A percentile compares a stretch with the other conserved stretches of the same genome.
These are phyloP conservation scores for Arctostaphylos glauca DNA, from an alignment of 148 eudicot species.

Conservation along the genomic window DNA sequence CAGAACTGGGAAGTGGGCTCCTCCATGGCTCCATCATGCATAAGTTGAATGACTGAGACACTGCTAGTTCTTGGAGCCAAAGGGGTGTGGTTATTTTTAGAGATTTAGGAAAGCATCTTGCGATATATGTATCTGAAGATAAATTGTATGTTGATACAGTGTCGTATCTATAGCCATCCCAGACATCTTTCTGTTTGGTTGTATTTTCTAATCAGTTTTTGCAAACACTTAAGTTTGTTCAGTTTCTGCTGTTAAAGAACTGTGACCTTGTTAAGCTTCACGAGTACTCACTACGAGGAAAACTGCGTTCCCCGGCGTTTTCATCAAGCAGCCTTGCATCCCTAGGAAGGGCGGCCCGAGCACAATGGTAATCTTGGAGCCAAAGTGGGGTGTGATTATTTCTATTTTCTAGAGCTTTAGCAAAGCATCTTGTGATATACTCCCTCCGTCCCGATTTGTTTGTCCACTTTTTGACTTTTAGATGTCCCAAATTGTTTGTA, in stretches of 20 bases:
- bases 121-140: not conserved
- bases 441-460: too few relatives aligned
- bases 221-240: not conserved
- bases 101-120: not conserved
- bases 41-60: not conserved
- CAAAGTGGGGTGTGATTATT: not conserved
- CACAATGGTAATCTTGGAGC: not conserved
- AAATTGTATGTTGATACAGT: not conserved
- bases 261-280: not conserved
- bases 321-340: too few relatives aligned
- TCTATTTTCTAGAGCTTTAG: not conserved
- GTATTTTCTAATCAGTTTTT: not conserved
- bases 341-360: too few relatives aligned
- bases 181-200: not conserved
- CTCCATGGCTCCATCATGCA: slow-evolving; percentile 25
- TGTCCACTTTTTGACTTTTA: too few relatives aligned
- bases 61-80: not conserved
- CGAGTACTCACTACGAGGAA: not conserved
- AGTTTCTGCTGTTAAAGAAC: not conserved
- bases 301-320: too few relatives aligned
- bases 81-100: not conserved
- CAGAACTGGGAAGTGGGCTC: slow-evolving; percentile 74
- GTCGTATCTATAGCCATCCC: not conserved
- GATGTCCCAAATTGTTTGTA: too few relatives aligned
- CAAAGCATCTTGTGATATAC: not conserved